Conservation (phyloP, 75 land plant species). For the Selaginella moellendorffii region DNA sequence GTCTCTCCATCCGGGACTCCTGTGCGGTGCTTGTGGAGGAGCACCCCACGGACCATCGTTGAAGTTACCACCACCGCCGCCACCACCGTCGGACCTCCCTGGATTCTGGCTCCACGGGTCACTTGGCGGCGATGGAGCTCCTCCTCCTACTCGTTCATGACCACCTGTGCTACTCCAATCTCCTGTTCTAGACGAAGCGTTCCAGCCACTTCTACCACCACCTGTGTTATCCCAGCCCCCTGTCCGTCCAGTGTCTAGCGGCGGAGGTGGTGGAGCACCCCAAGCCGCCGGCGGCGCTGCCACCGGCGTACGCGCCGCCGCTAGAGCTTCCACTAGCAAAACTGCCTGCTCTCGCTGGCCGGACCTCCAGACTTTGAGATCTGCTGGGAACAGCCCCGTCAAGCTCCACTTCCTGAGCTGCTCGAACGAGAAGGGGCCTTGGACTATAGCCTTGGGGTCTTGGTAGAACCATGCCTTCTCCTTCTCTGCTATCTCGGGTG, state of each 20-base stretch:
- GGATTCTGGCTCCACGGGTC: too few species aligned
- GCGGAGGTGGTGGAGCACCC: slow-evolving; percentile 6
- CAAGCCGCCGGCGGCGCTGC: background rate
- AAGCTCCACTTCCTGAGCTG: slow-evolving; percentile 83
- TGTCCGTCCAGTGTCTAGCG: slow-evolving; percentile 1
- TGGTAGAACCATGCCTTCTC: slow-evolving; percentile 79
- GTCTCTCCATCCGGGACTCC: background rate
- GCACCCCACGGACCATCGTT: too few species aligned
- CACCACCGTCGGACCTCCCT: too few species aligned
- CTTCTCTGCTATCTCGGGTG: slow-evolving; percentile 30
- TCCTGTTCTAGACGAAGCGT: too few species aligned
- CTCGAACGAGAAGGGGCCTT: slow-evolving; percentile 89
- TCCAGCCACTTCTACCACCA: too few species aligned
- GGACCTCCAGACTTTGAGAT: slow-evolving; percentile 57
- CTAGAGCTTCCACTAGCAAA: slow-evolving; percentile 58
- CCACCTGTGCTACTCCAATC: too few species aligned
- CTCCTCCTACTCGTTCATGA: too few species aligned
- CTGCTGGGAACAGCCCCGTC: slow-evolving; percentile 60
- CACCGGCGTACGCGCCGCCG: slow-evolving; percentile 9
- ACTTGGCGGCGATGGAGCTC: too few species aligned
- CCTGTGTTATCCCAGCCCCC: too few species aligned
- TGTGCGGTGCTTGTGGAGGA: too few species aligned
- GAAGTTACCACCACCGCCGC: too few species aligned
- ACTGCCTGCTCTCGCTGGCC: slow-evolving; percentile 44
- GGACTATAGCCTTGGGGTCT: slow-evolving; percentile 75